A percentile compares a stretch with the other conserved stretches of the same genome.
Conservation (phyloP, 2,329 filamentous ascomycete genomes). For the Claviceps digitariae region DNA sequence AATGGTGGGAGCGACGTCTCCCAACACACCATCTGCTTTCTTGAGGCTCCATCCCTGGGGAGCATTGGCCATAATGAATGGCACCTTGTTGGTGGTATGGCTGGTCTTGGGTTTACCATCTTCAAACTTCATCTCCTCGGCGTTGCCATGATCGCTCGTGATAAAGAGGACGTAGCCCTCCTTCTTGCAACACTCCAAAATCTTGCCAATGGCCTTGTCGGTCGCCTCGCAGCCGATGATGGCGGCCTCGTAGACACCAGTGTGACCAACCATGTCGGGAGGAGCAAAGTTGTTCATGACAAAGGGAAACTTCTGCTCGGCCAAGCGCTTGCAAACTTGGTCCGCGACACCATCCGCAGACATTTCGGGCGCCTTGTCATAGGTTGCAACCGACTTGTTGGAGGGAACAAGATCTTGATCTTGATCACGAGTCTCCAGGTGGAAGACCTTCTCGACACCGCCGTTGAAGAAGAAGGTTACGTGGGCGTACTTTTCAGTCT, state of each 20-base stretch:
- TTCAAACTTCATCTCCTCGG: slow-evolving; percentile 96
- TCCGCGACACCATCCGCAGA: slow-evolving; percentile 80
- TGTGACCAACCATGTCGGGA: slow-evolving; percentile 98
- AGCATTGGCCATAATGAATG: slow-evolving; percentile 95
- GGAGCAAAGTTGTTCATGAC: slow-evolving; percentile 99
- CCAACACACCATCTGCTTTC: slow-evolving; percentile 77
- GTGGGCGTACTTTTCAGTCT: slow-evolving; percentile 99
- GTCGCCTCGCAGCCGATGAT: slow-evolving; percentile 74
- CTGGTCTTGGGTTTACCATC: slow-evolving; percentile 96
- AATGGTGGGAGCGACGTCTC: slow-evolving; percentile 92
- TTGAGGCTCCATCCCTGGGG: slow-evolving; percentile 79
- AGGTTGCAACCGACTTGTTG: slow-evolving; percentile 81
- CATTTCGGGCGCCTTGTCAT: slow-evolving; percentile 93
- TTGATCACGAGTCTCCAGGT: slow-evolving; percentile 82
- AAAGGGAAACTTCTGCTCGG: slow-evolving; percentile 79
- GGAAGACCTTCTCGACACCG: slow-evolving; percentile 91
- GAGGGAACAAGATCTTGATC: slow-evolving; percentile 65
- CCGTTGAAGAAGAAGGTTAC: slow-evolving; percentile 99
- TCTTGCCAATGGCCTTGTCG: slow-evolving; percentile 84
- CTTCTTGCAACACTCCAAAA: slow-evolving; percentile 89
- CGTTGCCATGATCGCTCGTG: slow-evolving; percentile 93
- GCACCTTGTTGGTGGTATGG: slow-evolving; percentile 95
- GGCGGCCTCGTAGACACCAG: slow-evolving; percentile 90
- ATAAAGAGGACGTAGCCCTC: slow-evolving; percentile 88
- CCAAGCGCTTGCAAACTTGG: slow-evolving; percentile 78